Percentiles rank a stretch among this genome's conserved stretches.
phyloP scores from a whole-genome alignment of 805 yeast species.

The Starmerella sp. region DNA sequence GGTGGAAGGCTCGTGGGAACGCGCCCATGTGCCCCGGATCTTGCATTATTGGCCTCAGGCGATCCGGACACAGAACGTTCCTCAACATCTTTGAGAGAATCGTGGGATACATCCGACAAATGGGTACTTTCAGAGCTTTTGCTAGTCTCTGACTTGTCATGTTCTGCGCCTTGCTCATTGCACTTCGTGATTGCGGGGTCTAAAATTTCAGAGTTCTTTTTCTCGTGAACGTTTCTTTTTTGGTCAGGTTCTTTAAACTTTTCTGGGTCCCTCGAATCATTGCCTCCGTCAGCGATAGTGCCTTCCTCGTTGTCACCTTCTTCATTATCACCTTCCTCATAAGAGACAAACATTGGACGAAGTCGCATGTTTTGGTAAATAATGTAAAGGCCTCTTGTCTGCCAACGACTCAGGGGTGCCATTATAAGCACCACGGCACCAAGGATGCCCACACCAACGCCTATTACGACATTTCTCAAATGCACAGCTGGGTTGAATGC shows the following conservation, averaged over 20 bases:
- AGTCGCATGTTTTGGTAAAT: slow-evolving; percentile 22
- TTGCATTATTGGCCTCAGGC: not conserved
- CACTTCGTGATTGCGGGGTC: not conserved
- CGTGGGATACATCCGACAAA: not conserved
- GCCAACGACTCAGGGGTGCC: slow-evolving; percentile 22
- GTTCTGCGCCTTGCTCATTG: not conserved
- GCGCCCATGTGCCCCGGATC: slow-evolving; percentile 5
- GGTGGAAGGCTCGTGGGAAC: slow-evolving; percentile 20
- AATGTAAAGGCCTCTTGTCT: slow-evolving; percentile 22
- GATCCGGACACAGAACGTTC: not conserved
- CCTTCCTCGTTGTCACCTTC: not conserved
- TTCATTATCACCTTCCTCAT: slow-evolving; percentile 1
- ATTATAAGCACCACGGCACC: slow-evolving; percentile 22
- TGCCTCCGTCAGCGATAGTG: not conserved
- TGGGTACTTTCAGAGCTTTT: not conserved
- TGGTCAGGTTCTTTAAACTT: not conserved
- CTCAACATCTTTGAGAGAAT: not conserved
- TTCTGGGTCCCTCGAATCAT: no score
- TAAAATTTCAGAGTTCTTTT: not conserved
- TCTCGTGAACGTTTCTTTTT: not conserved
- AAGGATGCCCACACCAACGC: slow-evolving; percentile 21
- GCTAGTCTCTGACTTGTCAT: not conserved
- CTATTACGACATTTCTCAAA: slow-evolving; percentile 20
- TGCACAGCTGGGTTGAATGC: slow-evolving; percentile 15
- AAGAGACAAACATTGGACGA: slow-evolving; percentile 11